A percentile compares a stretch with the other conserved stretches of the same genome.
Evolutionary conservation across 1,284 basidiomycete genomes (phyloP).

Genomic region (Ustilago vetiveriae): DNA sequence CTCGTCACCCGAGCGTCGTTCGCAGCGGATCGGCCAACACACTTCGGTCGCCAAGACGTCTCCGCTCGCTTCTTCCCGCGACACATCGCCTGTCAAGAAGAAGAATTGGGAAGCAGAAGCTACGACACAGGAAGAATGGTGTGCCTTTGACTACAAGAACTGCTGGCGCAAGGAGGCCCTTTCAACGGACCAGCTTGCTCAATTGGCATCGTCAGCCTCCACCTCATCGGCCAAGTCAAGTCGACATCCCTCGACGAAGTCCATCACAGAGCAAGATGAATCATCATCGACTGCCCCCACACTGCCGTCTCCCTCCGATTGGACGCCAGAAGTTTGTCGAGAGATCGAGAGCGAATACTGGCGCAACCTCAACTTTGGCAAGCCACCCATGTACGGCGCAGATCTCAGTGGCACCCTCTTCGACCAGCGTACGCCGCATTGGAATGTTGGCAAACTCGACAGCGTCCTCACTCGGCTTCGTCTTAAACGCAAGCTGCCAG

Average conservation of each 20-base stretch:
- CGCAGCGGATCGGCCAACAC: conserved; percentile 13
- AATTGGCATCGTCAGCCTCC: not conserved
- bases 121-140: conserved; percentile 58
- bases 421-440: conserved; percentile 79
- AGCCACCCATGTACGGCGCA: conserved; percentile 94
- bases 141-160: conserved; percentile 55
- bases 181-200: conserved; percentile 27
- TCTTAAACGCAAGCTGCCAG: conserved; percentile 77
- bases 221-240: conserved; percentile 2
- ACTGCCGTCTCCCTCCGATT: conserved; percentile 36
- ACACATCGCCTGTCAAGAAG: conserved; percentile 42
- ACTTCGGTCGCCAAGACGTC: conserved; percentile 10
- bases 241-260: not conserved
- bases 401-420: conserved; percentile 91
- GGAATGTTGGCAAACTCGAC: conserved; percentile 92
- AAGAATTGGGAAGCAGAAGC: conserved; percentile 53
- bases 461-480: conserved; percentile 85
- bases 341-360: conserved; percentile 90
- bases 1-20: conserved; percentile 22
- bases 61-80: conserved; percentile 12
- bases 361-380: conserved; percentile 87
- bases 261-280: not conserved
- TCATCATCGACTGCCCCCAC: not conserved
- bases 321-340: conserved; percentile 73
- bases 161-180: conserved; percentile 61